Evolutionary conservation across 192 early-diverging fungal species (phyloP), one percentile per base, ranked within the genome.

Genomic region (Rhizophagus clarus): DNA sequence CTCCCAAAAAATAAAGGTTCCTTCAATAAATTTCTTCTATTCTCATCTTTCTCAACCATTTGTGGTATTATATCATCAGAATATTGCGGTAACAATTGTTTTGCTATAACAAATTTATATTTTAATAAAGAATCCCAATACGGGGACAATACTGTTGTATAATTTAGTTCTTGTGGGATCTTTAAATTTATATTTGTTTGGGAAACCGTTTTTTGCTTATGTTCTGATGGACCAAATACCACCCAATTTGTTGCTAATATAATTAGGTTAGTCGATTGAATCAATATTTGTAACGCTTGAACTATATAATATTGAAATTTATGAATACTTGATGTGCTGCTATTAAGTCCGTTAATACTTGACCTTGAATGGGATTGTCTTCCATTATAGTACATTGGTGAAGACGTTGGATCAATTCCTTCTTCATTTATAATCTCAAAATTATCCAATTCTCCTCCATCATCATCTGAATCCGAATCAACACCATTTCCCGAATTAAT

Each of bases 61-160:
- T 37, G 20, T 20, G 56, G 74, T 61, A 29, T 24, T 31, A 28
- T 47, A 40, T n/a, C 7, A 40, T 63, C 49, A 31, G 26, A 12
- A 61, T 74, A 78, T 47, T 78, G 76, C 4, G 76, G 76, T 29
- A 68, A 29, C 22, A 37, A 40, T 78, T 78, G 76, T 47, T 32
- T 66, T 4, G 63, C 76, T 68, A 78, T n/a, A n/a, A 68, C 63
- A 68, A 78, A 78, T 68, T 64, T n/a, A 69, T 78, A 78, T 68
- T 78, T 78, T 34, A 78, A 40, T 47, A 78, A 78, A 14, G 56
- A 47, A 31, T 78, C 64, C 76, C 76, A 78, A 34, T 24, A 45
- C 9, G 15, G 9, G 1, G 63, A 29, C n/a, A 40, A 34, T 7
- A 56, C 40, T 4, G 32, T 34, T 45, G 20, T 8, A 56, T 69